Evolutionary conservation across 148 eudicot genomes (phyloP).

Genomic region (Linanthus parryae): DNA sequence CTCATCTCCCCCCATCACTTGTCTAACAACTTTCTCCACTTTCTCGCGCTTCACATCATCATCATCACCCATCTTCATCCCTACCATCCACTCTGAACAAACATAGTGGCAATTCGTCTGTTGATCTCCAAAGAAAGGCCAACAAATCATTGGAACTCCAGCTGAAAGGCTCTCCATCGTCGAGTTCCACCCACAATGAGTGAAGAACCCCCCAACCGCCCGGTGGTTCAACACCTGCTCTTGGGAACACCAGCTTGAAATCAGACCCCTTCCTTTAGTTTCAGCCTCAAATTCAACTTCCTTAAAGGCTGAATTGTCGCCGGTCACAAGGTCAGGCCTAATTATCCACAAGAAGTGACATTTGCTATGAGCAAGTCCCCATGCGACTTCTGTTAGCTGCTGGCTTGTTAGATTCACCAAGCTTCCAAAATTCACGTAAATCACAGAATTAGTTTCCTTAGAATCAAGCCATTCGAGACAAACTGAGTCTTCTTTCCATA

Average conservation of each 20-base stretch:
- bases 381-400: slow-evolving; percentile 20
- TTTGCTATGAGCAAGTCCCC: slow-evolving; percentile 45
- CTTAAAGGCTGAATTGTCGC: background rate
- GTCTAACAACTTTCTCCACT: slow-evolving; percentile 37
- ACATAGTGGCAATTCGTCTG: slow-evolving; percentile 38
- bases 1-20: slow-evolving; percentile 43
- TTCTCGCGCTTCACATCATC: slow-evolving; percentile 30
- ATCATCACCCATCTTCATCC: slow-evolving; percentile 43
- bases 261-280: slow-evolving; percentile 11
- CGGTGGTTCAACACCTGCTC: slow-evolving; percentile 12
- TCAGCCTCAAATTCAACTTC: slow-evolving; percentile 5
- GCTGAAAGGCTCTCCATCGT: slow-evolving; percentile 33
- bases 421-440: slow-evolving; percentile 17
- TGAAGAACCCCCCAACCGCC: slow-evolving; percentile 7
- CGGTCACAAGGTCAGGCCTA: slow-evolving; percentile 30
- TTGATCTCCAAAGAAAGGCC: slow-evolving; percentile 64
- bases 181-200: slow-evolving; percentile 12
- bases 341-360: slow-evolving; percentile 44
- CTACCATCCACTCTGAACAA: slow-evolving; percentile 39
- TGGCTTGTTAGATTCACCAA: slow-evolving; percentile 14
- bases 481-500: slow-evolving; percentile 16
- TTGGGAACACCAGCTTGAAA: slow-evolving; percentile 10
- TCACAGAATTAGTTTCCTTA: slow-evolving; percentile 23
- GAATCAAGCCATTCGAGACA: slow-evolving; percentile 36
- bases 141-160: slow-evolving; percentile 60